Conservation (phyloP, 768 basidiomycete species). For the Lepiota subincarnata region DNA sequence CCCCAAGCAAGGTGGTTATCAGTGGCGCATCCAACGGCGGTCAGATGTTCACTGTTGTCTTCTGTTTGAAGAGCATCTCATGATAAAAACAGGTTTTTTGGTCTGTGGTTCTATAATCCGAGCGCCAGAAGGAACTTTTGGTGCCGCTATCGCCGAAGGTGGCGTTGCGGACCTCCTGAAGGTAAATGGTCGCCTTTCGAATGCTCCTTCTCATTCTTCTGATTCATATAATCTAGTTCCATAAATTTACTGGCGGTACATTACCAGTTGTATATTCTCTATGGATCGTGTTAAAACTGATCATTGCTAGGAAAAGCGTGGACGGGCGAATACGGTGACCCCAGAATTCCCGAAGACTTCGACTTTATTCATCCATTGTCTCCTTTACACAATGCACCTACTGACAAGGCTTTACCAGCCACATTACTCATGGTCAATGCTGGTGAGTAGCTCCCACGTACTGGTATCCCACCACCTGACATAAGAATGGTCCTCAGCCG, state of each 20-base stretch:
- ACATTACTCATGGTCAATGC: constrained; percentile 36
- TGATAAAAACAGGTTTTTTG: constrained; percentile 48
- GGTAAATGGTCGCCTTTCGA: constrained; percentile 29
- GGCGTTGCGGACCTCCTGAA: constrained; percentile 78
- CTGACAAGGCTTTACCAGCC: constrained; percentile 43
- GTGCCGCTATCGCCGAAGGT: constrained; percentile 72
- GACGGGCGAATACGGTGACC: constrained; percentile 74
- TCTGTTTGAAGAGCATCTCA: background rate
- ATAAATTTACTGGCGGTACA: constrained; percentile 66
- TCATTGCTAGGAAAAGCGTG: constrained; percentile 54
- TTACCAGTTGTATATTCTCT: background rate
- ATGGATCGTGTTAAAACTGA: constrained; percentile 7
- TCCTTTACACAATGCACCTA: constrained; percentile 70
- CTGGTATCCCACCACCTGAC: background rate
- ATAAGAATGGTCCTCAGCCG: constrained; percentile 39
- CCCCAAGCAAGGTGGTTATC: constrained; percentile 65
- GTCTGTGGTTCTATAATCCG: constrained; percentile 77
- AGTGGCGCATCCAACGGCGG: constrained; percentile 81
- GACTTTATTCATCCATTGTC: constrained; percentile 79
- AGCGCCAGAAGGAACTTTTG: constrained; percentile 66
- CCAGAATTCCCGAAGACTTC: constrained; percentile 68
- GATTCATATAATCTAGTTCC: constrained; percentile 41
- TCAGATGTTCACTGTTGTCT: constrained; percentile 21
- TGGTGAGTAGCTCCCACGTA: constrained; percentile 38
- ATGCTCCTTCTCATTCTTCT: background rate